Conservation (phyloP, 164 flowering plant genomes). For the Stephania cephalantha region DNA sequence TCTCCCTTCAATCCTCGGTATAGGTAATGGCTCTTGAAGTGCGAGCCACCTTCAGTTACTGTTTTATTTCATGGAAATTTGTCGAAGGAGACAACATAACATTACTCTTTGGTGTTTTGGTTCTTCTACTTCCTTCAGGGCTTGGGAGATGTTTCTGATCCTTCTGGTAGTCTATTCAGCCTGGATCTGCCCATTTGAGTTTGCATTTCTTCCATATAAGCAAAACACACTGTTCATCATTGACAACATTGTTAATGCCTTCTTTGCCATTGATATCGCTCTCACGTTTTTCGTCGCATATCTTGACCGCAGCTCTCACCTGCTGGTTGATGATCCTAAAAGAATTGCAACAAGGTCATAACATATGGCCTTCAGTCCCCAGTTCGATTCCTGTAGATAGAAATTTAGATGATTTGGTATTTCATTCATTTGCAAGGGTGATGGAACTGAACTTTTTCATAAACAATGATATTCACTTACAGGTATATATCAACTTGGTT, state of each 20-base stretch:
- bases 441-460: slow-evolving; percentile 4
- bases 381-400: not conserved
- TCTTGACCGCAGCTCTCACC: slow-evolving; percentile 59
- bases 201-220: slow-evolving; percentile 72
- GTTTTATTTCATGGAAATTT: not conserved
- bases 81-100: not conserved
- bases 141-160: slow-evolving; percentile 86
- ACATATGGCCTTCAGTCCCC: slow-evolving; percentile 9
- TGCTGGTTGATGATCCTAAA: slow-evolving; percentile 69
- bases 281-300: slow-evolving; percentile 96
- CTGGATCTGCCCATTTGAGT: slow-evolving; percentile 94
- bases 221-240: slow-evolving; percentile 53
- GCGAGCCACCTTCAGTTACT: not conserved
- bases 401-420: not conserved
- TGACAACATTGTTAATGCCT: slow-evolving; percentile 74
- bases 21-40: slow-evolving; percentile 36
- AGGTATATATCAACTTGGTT: slow-evolving; percentile 97
- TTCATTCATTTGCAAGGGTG: slow-evolving; percentile 5
- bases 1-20: slow-evolving; percentile 75
- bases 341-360: slow-evolving; percentile 77
- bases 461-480: slow-evolving; percentile 14
- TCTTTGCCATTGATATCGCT: slow-evolving; percentile 83
- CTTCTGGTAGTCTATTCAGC: slow-evolving; percentile 82
- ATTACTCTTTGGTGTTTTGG: slow-evolving; percentile 5
- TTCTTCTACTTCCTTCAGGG: slow-evolving; percentile 44